Conservation (phyloP, 768 basidiomycete species). For the Lepiota venenata region DNA sequence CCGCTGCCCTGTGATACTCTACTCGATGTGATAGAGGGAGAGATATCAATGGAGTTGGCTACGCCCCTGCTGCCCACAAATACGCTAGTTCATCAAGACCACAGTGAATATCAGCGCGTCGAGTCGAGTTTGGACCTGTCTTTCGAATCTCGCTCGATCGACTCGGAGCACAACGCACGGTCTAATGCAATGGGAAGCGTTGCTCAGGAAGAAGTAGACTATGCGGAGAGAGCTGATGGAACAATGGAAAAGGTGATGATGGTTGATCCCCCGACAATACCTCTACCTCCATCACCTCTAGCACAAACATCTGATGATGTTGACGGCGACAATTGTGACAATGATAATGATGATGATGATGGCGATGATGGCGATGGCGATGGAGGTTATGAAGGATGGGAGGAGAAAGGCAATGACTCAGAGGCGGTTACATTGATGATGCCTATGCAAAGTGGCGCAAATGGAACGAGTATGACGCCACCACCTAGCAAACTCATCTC, state of each 20-base stretch:
- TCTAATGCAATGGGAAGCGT: too few species aligned
- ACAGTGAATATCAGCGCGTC: too few species aligned
- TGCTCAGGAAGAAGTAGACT: too few species aligned
- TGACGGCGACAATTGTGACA: too few species aligned
- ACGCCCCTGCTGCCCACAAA: constrained; percentile 42
- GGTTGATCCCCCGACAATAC: constrained; percentile 17
- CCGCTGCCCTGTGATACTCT: constrained; percentile 12
- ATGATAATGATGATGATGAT: neutral
- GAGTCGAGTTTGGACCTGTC: too few species aligned
- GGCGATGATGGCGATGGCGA: neutral
- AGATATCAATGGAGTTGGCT: constrained; percentile 50
- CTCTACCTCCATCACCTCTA: constrained; percentile 14
- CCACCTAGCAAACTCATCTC: neutral
- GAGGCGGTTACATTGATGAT: too few species aligned
- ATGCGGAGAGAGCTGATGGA: neutral
- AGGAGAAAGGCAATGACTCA: neutral
- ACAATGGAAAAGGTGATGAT: constrained; percentile 11
- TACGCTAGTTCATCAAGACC: neutral
- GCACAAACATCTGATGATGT: neutral
- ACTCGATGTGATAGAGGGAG: constrained; percentile 32
- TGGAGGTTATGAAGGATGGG: neutral
- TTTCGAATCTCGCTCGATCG: too few species aligned
- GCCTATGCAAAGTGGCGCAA: too few species aligned
- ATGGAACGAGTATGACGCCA: too few species aligned
- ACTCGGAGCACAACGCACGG: too few species aligned